phyloP scores from a whole-genome alignment of 2,329 filamentous ascomycete species.

The Diplodia scrobiculata region DNA sequence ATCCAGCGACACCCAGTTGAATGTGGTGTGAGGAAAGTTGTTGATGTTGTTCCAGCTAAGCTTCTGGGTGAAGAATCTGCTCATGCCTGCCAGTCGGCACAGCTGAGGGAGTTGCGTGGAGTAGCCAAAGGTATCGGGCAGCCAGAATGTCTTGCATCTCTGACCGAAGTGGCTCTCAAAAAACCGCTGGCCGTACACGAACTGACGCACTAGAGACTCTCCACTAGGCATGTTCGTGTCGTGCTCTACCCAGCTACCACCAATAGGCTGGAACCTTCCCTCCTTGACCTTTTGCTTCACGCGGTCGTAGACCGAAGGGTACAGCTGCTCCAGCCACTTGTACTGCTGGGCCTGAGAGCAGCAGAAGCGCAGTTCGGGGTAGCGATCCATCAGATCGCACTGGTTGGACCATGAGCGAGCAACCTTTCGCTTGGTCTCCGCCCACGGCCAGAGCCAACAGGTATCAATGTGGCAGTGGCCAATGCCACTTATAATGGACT shows the following conservation, averaged over 20 bases:
- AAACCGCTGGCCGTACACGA: conserved; percentile 91
- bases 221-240: conserved; percentile 97
- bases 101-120: conserved; percentile 92
- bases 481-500: conserved; percentile 80
- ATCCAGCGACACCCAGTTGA: conserved; percentile 96
- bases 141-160: conserved; percentile 90
- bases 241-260: conserved; percentile 98
- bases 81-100: conserved; percentile 93
- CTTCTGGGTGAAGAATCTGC: conserved; percentile 95
- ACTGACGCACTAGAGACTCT: conserved; percentile 90
- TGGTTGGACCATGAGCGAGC: conserved; percentile 96
- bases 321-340: conserved; percentile 92
- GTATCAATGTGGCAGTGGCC: conserved; percentile 98
- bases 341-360: conserved; percentile 96
- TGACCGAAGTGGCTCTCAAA: conserved; percentile 92
- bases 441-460: conserved; percentile 98
- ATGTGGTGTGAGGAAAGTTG: conserved; percentile 96
- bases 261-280: conserved; percentile 90
- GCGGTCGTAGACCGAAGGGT: conserved; percentile 84
- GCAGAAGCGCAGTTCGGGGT: conserved; percentile 89
- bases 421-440: conserved; percentile 95
- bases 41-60: conserved; percentile 99
- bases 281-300: conserved; percentile 90
- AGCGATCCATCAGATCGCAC: conserved; percentile 90
- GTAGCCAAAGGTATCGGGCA: conserved; percentile 97